Evolutionary conservation across 148 eudicot genomes (phyloP).

Genomic region (Rhododendron simsii): DNA sequence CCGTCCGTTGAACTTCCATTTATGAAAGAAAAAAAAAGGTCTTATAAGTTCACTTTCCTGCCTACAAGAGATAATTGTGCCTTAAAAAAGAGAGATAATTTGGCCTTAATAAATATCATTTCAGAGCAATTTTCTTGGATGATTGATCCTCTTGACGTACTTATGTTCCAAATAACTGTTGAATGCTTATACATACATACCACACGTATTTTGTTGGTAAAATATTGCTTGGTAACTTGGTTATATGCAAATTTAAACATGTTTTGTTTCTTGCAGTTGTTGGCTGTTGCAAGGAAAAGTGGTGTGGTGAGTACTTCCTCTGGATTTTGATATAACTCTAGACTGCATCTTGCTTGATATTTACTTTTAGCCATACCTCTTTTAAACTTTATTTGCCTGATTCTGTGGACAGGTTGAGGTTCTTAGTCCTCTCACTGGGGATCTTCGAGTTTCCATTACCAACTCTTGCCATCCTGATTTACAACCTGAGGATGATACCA

Average conservation of each 20-base stretch:
- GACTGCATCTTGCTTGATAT: background rate
- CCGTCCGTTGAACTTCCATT: background rate
- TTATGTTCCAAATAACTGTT: background rate
- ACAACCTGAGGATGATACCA: slow-evolving; percentile 43
- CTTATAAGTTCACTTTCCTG: background rate
- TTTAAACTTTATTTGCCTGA: background rate
- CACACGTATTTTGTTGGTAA: background rate
- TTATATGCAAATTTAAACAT: background rate
- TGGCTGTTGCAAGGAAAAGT: slow-evolving; percentile 81
- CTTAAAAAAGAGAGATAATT: background rate
- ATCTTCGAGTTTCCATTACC: slow-evolving; percentile 43
- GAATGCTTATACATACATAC: background rate
- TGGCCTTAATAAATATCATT: background rate
- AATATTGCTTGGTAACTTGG: background rate
- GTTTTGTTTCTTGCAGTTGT: slow-evolving; percentile 48
- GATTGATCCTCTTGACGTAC: background rate
- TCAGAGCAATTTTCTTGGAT: background rate
- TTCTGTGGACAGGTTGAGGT: slow-evolving; percentile 53
- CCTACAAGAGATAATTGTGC: background rate
- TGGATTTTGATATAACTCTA: background rate
- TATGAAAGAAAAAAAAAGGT: background rate
- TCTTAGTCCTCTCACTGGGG: slow-evolving; percentile 67
- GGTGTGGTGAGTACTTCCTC: slow-evolving; percentile 58
- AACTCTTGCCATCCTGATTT: slow-evolving; percentile 20
- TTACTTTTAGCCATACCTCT: background rate